These are phyloP conservation scores for Parmales sp. DNA, from an alignment of 108 stramenopile species.

Conservation along the genomic window DNA sequence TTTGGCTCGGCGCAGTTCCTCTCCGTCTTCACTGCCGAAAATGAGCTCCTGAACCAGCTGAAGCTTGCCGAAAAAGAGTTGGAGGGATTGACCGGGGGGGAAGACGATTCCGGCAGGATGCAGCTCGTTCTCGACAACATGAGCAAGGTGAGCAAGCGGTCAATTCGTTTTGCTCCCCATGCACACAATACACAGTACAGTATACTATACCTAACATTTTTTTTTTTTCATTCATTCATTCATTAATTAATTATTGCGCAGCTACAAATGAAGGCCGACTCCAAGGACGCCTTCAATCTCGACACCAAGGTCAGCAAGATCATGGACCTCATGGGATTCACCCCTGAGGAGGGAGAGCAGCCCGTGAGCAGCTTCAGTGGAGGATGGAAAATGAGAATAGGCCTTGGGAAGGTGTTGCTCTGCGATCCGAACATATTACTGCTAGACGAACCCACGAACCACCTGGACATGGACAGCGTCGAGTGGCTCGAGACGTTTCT, in stretches of 20 bases:
- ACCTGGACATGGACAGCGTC: constrained; percentile 77
- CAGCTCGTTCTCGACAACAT: constrained; percentile 80
- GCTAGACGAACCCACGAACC: constrained; percentile 79
- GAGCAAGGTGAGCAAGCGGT: too few species aligned
- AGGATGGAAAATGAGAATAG: constrained; percentile 98
- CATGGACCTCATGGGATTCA: constrained; percentile 92
- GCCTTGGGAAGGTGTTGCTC: constrained; percentile 89
- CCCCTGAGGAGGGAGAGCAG: constrained; percentile 66
- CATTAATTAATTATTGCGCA: too few species aligned
- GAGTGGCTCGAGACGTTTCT: constrained; percentile 94
- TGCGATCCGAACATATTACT: constrained; percentile 86
- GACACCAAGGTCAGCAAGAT: constrained; percentile 75
- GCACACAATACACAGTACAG: too few species aligned
- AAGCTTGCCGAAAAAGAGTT: constrained; percentile 48
- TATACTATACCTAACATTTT: too few species aligned
- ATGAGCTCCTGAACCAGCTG: constrained; percentile 52
- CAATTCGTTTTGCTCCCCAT: too few species aligned
- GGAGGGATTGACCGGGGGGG: constrained; percentile 24
- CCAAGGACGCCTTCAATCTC: constrained; percentile 68
- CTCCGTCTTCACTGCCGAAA: constrained; percentile 81
- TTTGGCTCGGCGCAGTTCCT: too few species aligned
- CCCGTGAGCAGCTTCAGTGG: constrained; percentile 83
- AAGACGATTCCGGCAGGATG: constrained; percentile 45
- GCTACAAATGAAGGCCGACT: constrained; percentile 66
- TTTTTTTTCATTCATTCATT: too few species aligned